Conservation (phyloP, 177 flowering plant species). For the Telopea speciosissima region DNA sequence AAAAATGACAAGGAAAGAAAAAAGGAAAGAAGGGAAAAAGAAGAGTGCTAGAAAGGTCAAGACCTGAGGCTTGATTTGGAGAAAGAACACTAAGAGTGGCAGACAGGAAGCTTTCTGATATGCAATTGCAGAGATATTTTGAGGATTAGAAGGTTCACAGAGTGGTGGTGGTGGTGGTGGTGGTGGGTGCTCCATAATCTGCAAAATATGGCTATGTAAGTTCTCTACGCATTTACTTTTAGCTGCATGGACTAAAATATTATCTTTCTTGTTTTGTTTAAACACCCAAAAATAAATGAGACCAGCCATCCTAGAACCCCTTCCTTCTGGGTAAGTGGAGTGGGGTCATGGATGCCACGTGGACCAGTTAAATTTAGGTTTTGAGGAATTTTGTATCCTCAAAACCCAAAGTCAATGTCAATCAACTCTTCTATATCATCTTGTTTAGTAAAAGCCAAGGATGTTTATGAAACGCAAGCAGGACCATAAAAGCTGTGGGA, state of each 20-base stretch:
- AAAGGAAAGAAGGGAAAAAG: not conserved
- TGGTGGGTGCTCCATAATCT: slow-evolving; percentile 33
- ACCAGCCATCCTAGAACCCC: slow-evolving; percentile 20
- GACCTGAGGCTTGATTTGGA: not conserved
- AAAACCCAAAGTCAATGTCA: not conserved
- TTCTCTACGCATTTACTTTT: slow-evolving; percentile 2
- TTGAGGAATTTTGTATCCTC: slow-evolving; percentile 12
- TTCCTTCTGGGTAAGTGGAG: not conserved
- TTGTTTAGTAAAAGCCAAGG: not conserved
- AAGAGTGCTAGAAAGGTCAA: slow-evolving; percentile 3
- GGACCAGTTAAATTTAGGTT: slow-evolving; percentile 28
- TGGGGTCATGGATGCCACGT: slow-evolving; percentile 29
- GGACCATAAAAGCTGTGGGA: not conserved
- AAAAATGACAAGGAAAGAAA: slow-evolving; percentile 4
- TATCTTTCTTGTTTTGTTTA: slow-evolving; percentile 27
- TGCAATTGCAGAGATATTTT: slow-evolving; percentile 26
- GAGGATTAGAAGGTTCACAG: slow-evolving; percentile 1
- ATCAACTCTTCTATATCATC: not conserved
- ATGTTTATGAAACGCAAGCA: not conserved
- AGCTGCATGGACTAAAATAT: slow-evolving; percentile 14
- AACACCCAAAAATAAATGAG: slow-evolving; percentile 7
- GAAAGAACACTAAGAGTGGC: slow-evolving; percentile 35
- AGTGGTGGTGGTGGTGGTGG: slow-evolving; percentile 14
- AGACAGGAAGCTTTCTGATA: slow-evolving; percentile 34
- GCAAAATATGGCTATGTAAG: slow-evolving; percentile 23